Conservation (phyloP, 2,329 filamentous ascomycete species). For the Colletotrichum nymphaeae region DNA sequence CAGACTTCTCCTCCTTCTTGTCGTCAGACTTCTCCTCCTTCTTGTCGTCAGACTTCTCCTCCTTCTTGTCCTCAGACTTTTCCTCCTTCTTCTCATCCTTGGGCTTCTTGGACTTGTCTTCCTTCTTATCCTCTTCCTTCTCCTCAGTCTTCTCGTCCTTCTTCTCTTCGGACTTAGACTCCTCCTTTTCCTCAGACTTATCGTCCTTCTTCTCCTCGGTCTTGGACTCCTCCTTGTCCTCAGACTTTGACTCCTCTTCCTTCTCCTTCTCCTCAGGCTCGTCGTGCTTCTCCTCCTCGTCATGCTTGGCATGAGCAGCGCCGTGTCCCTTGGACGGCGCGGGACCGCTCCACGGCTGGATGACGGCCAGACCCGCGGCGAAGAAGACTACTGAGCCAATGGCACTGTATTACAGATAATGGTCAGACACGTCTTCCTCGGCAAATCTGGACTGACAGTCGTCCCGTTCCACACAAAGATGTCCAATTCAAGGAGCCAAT, state of each 20-base stretch:
- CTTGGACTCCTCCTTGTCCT: background rate
- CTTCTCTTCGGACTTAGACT: constrained; percentile 40
- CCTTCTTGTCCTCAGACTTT: constrained; percentile 23
- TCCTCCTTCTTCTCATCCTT: constrained; percentile 23
- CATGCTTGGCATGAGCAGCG: constrained; percentile 11
- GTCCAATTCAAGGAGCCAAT: background rate
- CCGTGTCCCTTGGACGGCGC: constrained; percentile 23
- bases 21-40: constrained; percentile 23
- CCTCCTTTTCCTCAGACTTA: constrained; percentile 42
- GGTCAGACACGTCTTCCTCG: background rate
- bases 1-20: constrained; percentile 24
- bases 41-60: constrained; percentile 41
- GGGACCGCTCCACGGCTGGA: constrained; percentile 27
- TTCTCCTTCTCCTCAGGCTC: constrained; percentile 24
- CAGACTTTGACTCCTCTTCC: background rate
- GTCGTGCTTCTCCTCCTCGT: constrained; percentile 27
- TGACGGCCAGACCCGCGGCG: constrained; percentile 26
- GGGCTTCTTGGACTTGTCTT: constrained; percentile 33
- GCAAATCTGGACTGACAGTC: no score
- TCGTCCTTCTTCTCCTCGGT: constrained; percentile 40
- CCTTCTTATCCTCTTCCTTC: constrained; percentile 38
- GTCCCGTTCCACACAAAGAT: no score
- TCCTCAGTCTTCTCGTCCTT: background rate
- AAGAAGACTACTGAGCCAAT: constrained; percentile 24
- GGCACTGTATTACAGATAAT: background rate